Base-by-base conservation (phyloP, 176 grass and related monocot species). In the Pontederia crassipes region DNA sequence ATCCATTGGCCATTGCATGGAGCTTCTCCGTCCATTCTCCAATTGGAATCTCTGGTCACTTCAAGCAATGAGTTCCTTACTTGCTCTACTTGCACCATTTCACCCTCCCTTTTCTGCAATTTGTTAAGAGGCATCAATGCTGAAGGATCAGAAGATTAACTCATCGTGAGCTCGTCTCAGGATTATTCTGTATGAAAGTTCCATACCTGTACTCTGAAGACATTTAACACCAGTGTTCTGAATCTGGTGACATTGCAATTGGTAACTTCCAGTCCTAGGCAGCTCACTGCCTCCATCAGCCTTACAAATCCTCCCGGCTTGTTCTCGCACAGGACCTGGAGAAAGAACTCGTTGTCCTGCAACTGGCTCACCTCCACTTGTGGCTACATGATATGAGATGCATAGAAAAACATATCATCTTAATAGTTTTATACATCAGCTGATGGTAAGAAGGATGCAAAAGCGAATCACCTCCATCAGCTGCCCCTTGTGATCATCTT, bases 341-440 rank as follows among this genome's bases (percentile, higher is more conserved):
- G 63, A 74, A 97, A 97, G 76, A 83, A 81, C 71, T 97, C 93
- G 50, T 97, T 92, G 9, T 79, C 84, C 48, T 85, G 74, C 66
- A 83, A 66, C 70, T 81, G 81, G 52, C 77, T 89, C 59, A 88
- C 92, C 73, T 91, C 93, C 75, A 97, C 81, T 67, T 88, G 92
- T 17, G 87, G 92, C 84, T 97, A 70, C 70, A 75, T 11, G 51
- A 73, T 4, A 11, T 45, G 54, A 32, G 9, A 15, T 10, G 40
- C 49, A 17, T 28, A 59, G 12, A 7, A n/a, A 14, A 58, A 58
- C 24, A 2, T 12, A 20, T 61, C 7, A 12, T 14, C 0, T 10
- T 0, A 14, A 7, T 54, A 16, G 3, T 2, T 12, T 4, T 0
- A 0, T 26, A 28, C 2, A 45, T 65, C 52, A 57, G 18, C 27